phyloP scores from a whole-genome alignment of 768 basidiomycete species.

The Paxillus ammoniavirescens region DNA sequence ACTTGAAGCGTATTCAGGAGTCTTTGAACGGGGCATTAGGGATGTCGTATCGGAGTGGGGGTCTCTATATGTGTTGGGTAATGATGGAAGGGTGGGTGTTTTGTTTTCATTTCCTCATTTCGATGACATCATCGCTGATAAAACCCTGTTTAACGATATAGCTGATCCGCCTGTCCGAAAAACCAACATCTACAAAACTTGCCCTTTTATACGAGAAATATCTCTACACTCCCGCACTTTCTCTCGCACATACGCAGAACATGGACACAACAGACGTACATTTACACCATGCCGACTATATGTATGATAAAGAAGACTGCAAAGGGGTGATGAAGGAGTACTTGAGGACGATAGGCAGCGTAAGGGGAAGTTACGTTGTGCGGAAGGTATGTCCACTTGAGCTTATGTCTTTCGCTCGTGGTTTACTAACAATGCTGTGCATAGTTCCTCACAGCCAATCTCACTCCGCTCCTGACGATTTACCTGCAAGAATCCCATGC shows the following conservation, averaged over 20 bases:
- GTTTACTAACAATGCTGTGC: neutral
- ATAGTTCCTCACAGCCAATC: constrained; percentile 94
- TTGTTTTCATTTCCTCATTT: neutral
- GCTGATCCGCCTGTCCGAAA: constrained; percentile 71
- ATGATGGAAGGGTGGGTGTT: constrained; percentile 67
- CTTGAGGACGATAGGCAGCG: constrained; percentile 81
- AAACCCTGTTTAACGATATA: constrained; percentile 22
- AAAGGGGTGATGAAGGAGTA: constrained; percentile 94
- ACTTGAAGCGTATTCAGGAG: constrained; percentile 78
- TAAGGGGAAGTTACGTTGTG: constrained; percentile 95
- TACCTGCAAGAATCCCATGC: constrained; percentile 96
- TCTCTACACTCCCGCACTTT: constrained; percentile 77
- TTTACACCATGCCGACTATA: constrained; percentile 84
- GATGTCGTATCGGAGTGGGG: constrained; percentile 84
- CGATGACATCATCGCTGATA: neutral
- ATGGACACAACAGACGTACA: constrained; percentile 90
- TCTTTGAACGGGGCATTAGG: constrained; percentile 80
- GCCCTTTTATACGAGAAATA: constrained; percentile 81
- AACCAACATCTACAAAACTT: constrained; percentile 80
- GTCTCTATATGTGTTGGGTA: constrained; percentile 73
- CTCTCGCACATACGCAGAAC: constrained; percentile 76
- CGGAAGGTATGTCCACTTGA: constrained; percentile 64
- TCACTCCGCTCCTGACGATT: constrained; percentile 92
- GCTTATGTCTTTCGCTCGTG: neutral
- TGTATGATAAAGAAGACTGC: constrained; percentile 88